Evolutionary conservation across 495 filamentous ascomycete species (phyloP).

Genomic region (Talaromyces nanjingensis): DNA sequence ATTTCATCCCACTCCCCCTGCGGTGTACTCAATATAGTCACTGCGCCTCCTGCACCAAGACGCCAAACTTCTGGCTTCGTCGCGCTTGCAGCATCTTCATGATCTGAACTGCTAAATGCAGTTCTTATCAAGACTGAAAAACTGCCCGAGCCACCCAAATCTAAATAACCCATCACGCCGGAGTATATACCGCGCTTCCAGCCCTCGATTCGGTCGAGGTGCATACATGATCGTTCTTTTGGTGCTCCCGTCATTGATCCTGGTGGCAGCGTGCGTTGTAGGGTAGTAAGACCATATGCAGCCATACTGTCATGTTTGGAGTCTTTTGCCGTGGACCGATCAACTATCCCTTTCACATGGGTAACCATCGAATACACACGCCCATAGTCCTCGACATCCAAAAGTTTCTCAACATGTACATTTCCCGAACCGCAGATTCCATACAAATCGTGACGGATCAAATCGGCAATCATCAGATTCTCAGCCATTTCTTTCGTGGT

Average conservation of each 20-base stretch:
- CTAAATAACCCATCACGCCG: slow-evolving; percentile 83
- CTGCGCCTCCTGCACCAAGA: slow-evolving; percentile 81
- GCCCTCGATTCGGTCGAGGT: slow-evolving; percentile 63
- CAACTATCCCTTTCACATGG: slow-evolving; percentile 68
- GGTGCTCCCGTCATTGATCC: slow-evolving; percentile 95
- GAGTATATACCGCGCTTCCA: slow-evolving; percentile 71
- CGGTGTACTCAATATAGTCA: slow-evolving; percentile 71
- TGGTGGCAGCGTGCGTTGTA: slow-evolving; percentile 73
- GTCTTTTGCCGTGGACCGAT: slow-evolving; percentile 24
- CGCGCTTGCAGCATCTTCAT: slow-evolving; percentile 28
- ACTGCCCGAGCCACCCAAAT: slow-evolving; percentile 76
- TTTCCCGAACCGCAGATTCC: slow-evolving; percentile 65
- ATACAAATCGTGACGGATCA: slow-evolving; percentile 88
- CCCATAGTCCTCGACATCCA: slow-evolving; percentile 82
- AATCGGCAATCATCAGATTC: slow-evolving; percentile 96
- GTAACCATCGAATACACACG: slow-evolving; percentile 87
- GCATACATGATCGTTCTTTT: slow-evolving; percentile 81
- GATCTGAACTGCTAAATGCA: slow-evolving; percentile 57
- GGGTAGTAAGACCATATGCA: slow-evolving; percentile 60
- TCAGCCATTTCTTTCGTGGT: slow-evolving; percentile 87
- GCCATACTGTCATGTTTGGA: slow-evolving; percentile 33
- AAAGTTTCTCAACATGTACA: slow-evolving; percentile 59
- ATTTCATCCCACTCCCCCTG: slow-evolving; percentile 88
- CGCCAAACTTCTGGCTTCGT: slow-evolving; percentile 53
- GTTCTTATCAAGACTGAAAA: slow-evolving; percentile 84